Evolutionary conservation across 2,329 filamentous ascomycete species (phyloP).

Genomic region (Byssothecium circinans): DNA sequence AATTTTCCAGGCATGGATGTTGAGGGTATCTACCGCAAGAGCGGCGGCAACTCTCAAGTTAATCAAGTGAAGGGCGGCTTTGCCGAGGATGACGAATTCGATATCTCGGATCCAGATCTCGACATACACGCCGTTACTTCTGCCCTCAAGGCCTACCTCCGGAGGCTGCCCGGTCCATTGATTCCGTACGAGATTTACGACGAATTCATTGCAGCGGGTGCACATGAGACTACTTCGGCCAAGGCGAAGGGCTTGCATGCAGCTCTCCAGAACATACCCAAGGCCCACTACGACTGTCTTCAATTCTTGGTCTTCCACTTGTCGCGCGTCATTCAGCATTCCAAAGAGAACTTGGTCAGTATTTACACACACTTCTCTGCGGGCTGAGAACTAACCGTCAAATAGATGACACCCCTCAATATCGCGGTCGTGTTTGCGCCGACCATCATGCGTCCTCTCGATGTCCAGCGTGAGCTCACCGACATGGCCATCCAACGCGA

Average conservation of each 20-base stretch:
- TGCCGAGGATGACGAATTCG: conserved; percentile 80
- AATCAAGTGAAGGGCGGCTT: conserved; percentile 91
- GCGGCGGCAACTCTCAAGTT: conserved; percentile 87
- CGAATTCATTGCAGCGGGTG: conserved; percentile 75
- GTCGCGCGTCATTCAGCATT: conserved; percentile 77
- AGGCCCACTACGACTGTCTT: conserved; percentile 82
- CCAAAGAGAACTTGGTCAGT: conserved; percentile 79
- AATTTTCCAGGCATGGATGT: conserved; percentile 71
- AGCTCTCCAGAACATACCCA: conserved; percentile 77
- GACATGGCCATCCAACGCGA: conserved; percentile 94
- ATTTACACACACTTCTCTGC: background rate
- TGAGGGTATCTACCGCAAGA: conserved; percentile 97
- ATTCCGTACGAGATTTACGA: conserved; percentile 95
- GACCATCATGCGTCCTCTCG: conserved; percentile 91
- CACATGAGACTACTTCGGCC: conserved; percentile 63
- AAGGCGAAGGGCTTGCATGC: conserved; percentile 63
- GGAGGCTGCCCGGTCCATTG: conserved; percentile 84
- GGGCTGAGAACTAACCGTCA: conserved; percentile 15
- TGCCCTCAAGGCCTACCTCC: conserved; percentile 95
- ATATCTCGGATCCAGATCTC: conserved; percentile 89
- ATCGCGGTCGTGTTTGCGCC: conserved; percentile 96
- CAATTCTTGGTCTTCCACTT: conserved; percentile 95
- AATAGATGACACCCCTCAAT: conserved; percentile 91
- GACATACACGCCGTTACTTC: conserved; percentile 97
- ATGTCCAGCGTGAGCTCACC: conserved; percentile 89